These are phyloP conservation scores for Boletellus emodensis DNA, from an alignment of 768 basidiomycete species.

Conservation along the genomic window DNA sequence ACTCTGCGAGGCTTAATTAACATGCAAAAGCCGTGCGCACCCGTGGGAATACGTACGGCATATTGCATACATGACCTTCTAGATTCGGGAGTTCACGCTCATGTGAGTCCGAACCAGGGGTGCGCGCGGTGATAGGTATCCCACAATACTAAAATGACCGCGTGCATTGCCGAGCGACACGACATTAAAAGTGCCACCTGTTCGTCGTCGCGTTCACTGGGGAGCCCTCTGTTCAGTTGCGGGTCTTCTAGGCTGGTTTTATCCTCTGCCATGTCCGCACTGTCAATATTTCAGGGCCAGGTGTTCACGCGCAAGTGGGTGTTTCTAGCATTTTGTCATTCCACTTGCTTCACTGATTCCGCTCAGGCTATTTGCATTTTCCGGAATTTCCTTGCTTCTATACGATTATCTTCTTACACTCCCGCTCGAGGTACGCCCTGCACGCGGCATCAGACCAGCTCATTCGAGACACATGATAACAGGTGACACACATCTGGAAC, in stretches of 20 bases:
- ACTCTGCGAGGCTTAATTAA: too few relatives aligned
- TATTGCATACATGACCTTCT: too few relatives aligned
- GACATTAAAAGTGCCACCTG: not conserved
- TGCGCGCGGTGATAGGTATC: not conserved
- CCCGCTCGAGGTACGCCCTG: conserved; percentile 20
- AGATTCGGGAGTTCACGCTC: too few relatives aligned
- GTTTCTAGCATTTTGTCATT: not conserved
- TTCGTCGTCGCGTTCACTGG: not conserved
- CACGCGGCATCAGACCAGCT: too few relatives aligned
- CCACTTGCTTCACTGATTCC: not conserved
- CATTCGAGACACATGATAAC: not conserved
- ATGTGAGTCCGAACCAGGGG: not conserved
- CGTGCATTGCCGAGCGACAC: not conserved
- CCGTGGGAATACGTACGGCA: too few relatives aligned
- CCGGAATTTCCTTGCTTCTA: conserved; percentile 20
- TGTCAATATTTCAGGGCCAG: not conserved
- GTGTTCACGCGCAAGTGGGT: conserved; percentile 19
- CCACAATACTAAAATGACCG: not conserved
- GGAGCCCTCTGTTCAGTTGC: not conserved
- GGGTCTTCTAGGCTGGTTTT: not conserved
- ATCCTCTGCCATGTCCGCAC: conserved; percentile 7
- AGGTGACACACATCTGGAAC: conserved; percentile 17
- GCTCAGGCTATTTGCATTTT: conserved; percentile 8
- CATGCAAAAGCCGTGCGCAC: too few relatives aligned
- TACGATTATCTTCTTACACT: conserved; percentile 29